Evolutionary conservation across 2,329 filamentous ascomycete species (phyloP), one percentile per base, ranked within the genome.

Genomic region (Penicillium sp.): DNA sequence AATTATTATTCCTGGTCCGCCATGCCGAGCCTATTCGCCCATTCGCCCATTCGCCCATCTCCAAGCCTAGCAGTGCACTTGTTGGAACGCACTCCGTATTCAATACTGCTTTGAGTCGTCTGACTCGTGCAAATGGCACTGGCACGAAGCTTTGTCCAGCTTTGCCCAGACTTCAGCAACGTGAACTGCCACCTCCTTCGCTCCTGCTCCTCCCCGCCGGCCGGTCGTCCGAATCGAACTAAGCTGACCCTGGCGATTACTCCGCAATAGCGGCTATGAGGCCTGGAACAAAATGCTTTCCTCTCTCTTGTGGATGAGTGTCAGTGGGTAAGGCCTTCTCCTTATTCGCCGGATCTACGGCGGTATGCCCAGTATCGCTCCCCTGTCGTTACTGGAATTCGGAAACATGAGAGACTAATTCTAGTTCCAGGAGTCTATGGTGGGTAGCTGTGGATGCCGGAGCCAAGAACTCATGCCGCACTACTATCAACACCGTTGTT

Each of bases 211-310:
- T 49, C 28, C 47, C 28, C n/a, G n/a, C 47, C 47, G 11, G 47
- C 47, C 31, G n/a, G 31, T 49, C 20, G 35, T 25, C 49, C 37
- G 35, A 39, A 25, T 52, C 14, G 10, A 52, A 39, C 49, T 52
- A 39, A 52, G 12, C 25, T 41, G 31, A 12, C 51, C 25, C 37
- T 35, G 17, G 11, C 34, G 4, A 42, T 49, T 62, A 55, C 57
- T 60, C 57, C 57, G 57, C 59, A 51, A 51, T 51, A 35, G 49
- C 17, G 35, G 49, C 49, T 39, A 52, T 49, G 17, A 14, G 43
- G 58, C 25, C 25, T 63, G 58, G 52, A n/a, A 25, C 31, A 28
- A 31, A 8, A 53, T 39, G 47, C 25, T 38, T 52, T 7, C 34
- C 31, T 58, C 48, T 45, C n/a, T 39, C 17, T 52, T 11, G 15